Conservation (phyloP, 1,284 basidiomycete species). For the Melampsora abietis-canadensis region DNA sequence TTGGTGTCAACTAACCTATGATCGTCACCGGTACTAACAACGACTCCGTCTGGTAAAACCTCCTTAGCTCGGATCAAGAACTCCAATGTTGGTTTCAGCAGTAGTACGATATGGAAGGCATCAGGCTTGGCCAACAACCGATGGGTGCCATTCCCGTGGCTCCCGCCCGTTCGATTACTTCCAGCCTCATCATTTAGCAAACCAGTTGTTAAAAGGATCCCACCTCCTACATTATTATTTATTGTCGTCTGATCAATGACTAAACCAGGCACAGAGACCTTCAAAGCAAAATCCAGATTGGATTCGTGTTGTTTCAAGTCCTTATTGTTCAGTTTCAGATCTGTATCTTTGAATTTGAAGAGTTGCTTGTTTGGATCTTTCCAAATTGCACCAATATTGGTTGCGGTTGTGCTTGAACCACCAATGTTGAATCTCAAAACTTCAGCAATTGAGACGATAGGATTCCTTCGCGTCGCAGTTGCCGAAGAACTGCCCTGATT, state of each 20-base stretch:
- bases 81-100: conserved; percentile 87
- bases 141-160: conserved; percentile 63
- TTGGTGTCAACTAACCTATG: background rate
- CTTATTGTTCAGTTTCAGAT: conserved; percentile 67
- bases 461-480: conserved; percentile 71
- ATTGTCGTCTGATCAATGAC: conserved; percentile 56
- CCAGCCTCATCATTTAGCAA: conserved; percentile 38
- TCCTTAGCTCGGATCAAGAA: conserved; percentile 72
- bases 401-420: conserved; percentile 48
- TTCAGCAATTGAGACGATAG: conserved; percentile 89
- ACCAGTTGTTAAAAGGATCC: conserved; percentile 15
- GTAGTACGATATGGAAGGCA: conserved; percentile 87
- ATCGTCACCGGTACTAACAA: conserved; percentile 58
- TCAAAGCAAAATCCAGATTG: conserved; percentile 75
- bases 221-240: conserved; percentile 55
- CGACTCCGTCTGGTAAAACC: conserved; percentile 67
- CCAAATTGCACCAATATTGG: conserved; percentile 3
- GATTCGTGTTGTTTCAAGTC: conserved; percentile 75
- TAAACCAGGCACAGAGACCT: conserved; percentile 88
- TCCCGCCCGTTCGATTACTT: conserved; percentile 42
- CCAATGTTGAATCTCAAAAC: conserved; percentile 79
- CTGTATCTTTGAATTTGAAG: conserved; percentile 87
- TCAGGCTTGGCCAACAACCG: conserved; percentile 82
- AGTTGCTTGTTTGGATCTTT: conserved; percentile 61
- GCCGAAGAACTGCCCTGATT: conserved; percentile 65